Evolutionary conservation across 75 land plant genomes (phyloP).

Genomic region (Cunninghamia lanceolata): DNA sequence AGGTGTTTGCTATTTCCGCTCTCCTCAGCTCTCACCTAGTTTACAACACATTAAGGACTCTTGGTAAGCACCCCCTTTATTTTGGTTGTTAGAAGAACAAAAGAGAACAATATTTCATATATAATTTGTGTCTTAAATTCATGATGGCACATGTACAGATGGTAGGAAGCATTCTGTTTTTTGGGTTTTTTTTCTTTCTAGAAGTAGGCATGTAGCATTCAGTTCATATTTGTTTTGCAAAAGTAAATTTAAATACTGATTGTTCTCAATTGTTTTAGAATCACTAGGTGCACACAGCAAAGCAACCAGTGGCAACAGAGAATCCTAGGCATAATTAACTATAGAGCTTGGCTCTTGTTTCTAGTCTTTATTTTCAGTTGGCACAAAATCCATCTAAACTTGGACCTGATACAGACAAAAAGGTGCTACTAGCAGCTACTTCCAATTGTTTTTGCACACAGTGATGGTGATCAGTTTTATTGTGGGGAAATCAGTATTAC

Average conservation of each 20-base stretch:
- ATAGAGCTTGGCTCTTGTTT: background rate
- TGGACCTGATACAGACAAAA: background rate
- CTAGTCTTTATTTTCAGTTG: background rate
- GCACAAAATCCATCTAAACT: background rate
- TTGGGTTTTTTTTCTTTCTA: background rate
- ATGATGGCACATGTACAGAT: background rate
- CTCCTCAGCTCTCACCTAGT: conserved; percentile 52
- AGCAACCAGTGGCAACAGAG: background rate
- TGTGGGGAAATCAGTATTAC: background rate
- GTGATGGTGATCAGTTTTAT: background rate
- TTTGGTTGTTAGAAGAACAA: background rate
- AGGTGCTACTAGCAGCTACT: background rate
- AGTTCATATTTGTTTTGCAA: background rate
- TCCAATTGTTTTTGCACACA: background rate
- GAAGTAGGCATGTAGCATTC: background rate
- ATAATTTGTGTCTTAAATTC: background rate
- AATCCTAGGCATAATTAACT: background rate
- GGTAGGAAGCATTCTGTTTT: background rate
- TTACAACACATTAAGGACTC: conserved; percentile 43
- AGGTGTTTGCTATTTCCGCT: conserved; percentile 44
- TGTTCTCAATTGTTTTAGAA: background rate
- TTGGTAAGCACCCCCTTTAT: conserved; percentile 23
- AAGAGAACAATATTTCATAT: background rate
- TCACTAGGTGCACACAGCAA: background rate
- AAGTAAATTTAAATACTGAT: background rate